These are phyloP conservation scores for Gigaspora rosea DNA, from an alignment of 192 early-diverging fungal species.

Conservation along the genomic window DNA sequence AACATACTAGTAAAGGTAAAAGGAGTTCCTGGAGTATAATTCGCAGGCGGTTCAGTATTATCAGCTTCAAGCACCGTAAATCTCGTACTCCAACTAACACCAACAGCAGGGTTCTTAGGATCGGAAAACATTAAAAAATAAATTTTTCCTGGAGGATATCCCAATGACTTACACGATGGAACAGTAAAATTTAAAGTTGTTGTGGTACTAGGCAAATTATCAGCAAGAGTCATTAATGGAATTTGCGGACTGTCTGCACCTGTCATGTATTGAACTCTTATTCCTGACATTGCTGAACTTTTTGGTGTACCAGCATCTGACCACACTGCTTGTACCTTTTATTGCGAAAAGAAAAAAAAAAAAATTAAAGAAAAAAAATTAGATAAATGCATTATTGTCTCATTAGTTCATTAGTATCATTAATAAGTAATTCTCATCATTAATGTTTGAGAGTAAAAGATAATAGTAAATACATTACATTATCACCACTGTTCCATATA, in stretches of 20 bases:
- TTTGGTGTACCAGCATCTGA: neutral
- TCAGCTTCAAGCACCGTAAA: slow-evolving; percentile 3
- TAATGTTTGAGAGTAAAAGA: no score
- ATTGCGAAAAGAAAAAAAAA: neutral
- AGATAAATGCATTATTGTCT: no score
- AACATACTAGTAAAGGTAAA: slow-evolving; percentile 6
- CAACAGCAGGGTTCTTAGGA: neutral
- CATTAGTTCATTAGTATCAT: no score
- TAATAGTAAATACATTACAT: no score
- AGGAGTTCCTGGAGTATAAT: neutral
- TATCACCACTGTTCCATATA: no score
- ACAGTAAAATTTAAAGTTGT: neutral
- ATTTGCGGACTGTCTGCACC: neutral
- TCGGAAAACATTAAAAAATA: slow-evolving; percentile 24
- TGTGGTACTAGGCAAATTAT: neutral
- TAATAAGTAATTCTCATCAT: no score
- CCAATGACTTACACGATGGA: neutral
- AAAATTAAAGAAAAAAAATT: no score
- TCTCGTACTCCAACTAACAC: slow-evolving; percentile 3
- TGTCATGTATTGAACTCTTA: slow-evolving; percentile 2
- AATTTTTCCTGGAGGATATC: slow-evolving; percentile 14
- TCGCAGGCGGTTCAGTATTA: neutral
- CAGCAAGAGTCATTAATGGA: neutral
- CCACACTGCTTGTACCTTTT: neutral
- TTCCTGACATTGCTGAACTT: neutral